Percentiles rank a stretch among this genome's conserved stretches.
phyloP scores from a whole-genome alignment of 2,329 filamentous ascomycete species.

The Fonsecaea nubica region DNA sequence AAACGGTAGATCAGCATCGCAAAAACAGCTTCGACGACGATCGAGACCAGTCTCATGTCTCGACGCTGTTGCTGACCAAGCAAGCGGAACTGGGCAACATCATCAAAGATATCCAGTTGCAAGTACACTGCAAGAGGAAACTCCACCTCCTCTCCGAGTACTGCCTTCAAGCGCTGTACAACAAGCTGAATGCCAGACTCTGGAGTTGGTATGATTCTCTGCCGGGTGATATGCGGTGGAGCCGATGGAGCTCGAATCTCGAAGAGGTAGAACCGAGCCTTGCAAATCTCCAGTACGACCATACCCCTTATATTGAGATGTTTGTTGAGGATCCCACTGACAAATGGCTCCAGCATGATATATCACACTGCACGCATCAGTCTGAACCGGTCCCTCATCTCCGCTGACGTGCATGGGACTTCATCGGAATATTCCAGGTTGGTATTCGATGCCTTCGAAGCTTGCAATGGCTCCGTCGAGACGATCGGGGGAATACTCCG shows the following conservation, averaged over 20 bases:
- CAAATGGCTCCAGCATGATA: conserved; percentile 1
- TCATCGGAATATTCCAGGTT: background rate
- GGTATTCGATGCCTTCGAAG: conserved; percentile 5
- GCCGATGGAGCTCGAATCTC: conserved; percentile 20
- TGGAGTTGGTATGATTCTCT: conserved; percentile 23
- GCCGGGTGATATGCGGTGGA: conserved; percentile 23
- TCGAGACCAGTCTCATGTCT: background rate
- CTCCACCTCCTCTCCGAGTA: background rate
- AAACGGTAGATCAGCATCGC: background rate
- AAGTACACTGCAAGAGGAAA: conserved; percentile 8
- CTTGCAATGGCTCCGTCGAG: conserved; percentile 18
- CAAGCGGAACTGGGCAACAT: conserved; percentile 18
- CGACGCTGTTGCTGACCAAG: conserved; percentile 6
- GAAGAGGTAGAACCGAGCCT: conserved; percentile 17
- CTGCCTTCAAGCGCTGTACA: conserved; percentile 15
- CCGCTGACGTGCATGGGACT: background rate
- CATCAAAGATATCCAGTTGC: conserved; percentile 14
- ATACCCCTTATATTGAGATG: background rate
- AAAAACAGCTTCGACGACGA: background rate
- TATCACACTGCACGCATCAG: conserved; percentile 20
- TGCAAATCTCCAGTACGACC: conserved; percentile 19
- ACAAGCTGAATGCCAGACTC: conserved; percentile 22
- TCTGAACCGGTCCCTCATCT: conserved; percentile 12
- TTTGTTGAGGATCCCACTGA: background rate
- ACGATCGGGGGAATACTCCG: conserved; percentile 20